Evolutionary conservation across 768 basidiomycete genomes (phyloP), one percentile per base, ranked within the genome.

Genomic region (Rickenella mellea): DNA sequence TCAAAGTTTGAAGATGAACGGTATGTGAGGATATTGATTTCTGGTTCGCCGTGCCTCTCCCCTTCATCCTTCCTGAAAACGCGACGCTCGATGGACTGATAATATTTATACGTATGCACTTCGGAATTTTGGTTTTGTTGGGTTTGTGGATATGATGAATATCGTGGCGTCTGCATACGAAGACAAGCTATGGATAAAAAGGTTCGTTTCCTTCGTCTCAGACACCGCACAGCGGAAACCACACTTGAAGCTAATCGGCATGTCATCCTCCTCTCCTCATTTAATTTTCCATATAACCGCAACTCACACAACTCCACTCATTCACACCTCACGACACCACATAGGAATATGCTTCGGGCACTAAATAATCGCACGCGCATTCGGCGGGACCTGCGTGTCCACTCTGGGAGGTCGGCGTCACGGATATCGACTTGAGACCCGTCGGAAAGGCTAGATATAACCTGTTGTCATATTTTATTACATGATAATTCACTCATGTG

Each of bases 271-370:
- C 29, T 21, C 17, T 9, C 14, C 12, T 42, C 19, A 15, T 22
- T 40, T 20, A 12, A 27, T 39, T 5, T 15, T 24, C 7, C 22
- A 19, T 4, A 12, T 11, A 10, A 24, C 1, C 8, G 19, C 10
- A 35, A 21, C 14, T 6, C n/a, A n/a, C n/a, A n/a, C n/a, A n/a
- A n/a, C n/a, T n/a, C n/a, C n/a, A n/a, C n/a, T n/a, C n/a, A n/a
- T n/a, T n/a, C n/a, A n/a, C n/a, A n/a, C n/a, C n/a, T n/a, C n/a
- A n/a, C n/a, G n/a, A n/a, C 26, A 21, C 9, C 37, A 21, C 14
- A 8, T 50, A 86, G 83, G 89, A 1, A 84, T 96, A 39, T 98
- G 93, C 59, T 98, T 92, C 51, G 92, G 89, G 0, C 89, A 92
- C 60, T 89, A 92, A 50, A 80, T 89, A 51, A 51, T 94, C 45